Conservation (phyloP, 495 filamentous ascomycete species). For the Usnea hakonensis region DNA sequence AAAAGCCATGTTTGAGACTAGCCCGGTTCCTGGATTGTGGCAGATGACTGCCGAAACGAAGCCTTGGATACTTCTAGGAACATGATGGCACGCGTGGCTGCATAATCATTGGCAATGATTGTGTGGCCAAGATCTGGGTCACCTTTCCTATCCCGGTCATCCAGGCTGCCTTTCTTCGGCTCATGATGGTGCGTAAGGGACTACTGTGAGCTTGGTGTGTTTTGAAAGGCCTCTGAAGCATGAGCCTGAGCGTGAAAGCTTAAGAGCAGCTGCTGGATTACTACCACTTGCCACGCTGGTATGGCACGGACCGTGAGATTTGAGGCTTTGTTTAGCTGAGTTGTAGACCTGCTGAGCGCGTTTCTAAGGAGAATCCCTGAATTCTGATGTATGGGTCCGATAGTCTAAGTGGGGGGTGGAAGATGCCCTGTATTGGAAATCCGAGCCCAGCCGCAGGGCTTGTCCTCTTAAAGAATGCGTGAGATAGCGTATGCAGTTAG, state of each 20-base stretch:
- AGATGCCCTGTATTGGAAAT: background rate
- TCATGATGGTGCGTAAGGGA: background rate
- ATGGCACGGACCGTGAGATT: background rate
- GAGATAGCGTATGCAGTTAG: background rate
- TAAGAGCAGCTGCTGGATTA: background rate
- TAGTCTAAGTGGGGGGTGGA: background rate
- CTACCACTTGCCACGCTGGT: background rate
- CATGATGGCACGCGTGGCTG: background rate
- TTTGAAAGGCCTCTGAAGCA: background rate
- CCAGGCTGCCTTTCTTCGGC: background rate
- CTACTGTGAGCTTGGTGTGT: background rate
- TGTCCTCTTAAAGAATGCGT: background rate
- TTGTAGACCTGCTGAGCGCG: background rate
- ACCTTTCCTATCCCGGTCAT: background rate
- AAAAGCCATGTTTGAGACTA: background rate
- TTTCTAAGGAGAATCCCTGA: no score
- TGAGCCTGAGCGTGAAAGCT: background rate
- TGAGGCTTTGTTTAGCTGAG: background rate
- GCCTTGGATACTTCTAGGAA: background rate
- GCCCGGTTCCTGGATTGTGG: background rate
- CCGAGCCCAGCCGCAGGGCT: background rate
- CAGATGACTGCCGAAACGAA: background rate
- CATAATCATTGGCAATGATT: background rate
- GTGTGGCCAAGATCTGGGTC: background rate
- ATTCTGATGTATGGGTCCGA: no score